Conservation (phyloP, 371 early-diverging fungal species). For the Nematocida minor region DNA sequence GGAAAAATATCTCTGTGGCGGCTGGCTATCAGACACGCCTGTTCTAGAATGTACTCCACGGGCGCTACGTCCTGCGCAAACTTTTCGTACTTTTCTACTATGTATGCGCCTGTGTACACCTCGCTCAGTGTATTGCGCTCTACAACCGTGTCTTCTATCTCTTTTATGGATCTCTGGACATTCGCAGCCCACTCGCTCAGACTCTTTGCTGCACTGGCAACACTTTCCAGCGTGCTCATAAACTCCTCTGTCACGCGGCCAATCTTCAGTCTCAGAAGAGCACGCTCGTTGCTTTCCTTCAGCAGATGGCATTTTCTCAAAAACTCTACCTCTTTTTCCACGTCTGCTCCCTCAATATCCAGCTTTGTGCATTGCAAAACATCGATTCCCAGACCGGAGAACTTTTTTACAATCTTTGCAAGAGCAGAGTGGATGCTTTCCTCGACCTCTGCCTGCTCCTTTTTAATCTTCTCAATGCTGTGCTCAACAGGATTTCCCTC, state of each 20-base stretch:
- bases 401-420: not conserved
- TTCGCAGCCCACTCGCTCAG: not conserved
- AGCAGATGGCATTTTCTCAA: not conserved
- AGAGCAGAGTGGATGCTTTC: not conserved
- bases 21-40: not conserved
- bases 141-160: not conserved
- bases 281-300: not conserved
- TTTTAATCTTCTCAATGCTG: not conserved
- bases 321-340: not conserved
- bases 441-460: not conserved
- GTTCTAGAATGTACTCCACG: not conserved
- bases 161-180: not conserved
- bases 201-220: not conserved
- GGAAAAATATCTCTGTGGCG: not conserved
- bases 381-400: not conserved
- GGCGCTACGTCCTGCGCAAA: not conserved
- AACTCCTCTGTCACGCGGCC: not conserved
- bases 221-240: not conserved
- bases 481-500: not conserved
- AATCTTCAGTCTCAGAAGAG: conserved; percentile 3
- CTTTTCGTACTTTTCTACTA: not conserved
- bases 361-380: not conserved
- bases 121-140: not conserved
- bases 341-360: not conserved
- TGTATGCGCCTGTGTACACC: not conserved